These are phyloP conservation scores for Sisymbrium irio DNA, from an alignment of 345 rosid genomes.

Conservation along the genomic window DNA sequence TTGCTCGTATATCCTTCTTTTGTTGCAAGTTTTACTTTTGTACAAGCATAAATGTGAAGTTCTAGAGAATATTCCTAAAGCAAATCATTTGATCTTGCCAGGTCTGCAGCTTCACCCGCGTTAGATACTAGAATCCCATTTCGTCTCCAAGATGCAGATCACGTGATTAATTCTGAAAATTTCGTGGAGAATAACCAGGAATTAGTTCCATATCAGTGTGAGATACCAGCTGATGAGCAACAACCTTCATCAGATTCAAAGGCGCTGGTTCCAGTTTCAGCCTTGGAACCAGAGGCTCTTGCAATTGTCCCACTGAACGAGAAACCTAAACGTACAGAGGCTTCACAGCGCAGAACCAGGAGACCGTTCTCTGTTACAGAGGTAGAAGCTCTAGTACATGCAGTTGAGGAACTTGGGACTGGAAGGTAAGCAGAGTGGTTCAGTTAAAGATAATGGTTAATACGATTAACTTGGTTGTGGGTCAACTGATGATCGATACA, in stretches of 20 bases:
- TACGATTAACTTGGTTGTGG: not conserved
- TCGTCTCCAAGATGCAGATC: constrained; percentile 25
- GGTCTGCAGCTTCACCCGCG: constrained; percentile 42
- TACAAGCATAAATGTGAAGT: constrained; percentile 11
- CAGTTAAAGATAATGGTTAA: not conserved
- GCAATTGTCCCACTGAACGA: constrained; percentile 60
- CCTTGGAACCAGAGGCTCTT: constrained; percentile 45
- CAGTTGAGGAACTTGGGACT: constrained; percentile 91
- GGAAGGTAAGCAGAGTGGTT: constrained; percentile 61
- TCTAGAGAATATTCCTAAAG: constrained; percentile 19
- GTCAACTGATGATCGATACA: constrained; percentile 7
- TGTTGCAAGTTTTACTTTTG: not conserved
- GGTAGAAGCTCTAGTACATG: constrained; percentile 89
- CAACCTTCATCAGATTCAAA: constrained; percentile 42
- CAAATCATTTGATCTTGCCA: constrained; percentile 34
- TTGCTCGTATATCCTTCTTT: not conserved
- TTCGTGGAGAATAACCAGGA: constrained; percentile 45
- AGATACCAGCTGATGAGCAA: constrained; percentile 39
- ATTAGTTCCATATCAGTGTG: constrained; percentile 41
- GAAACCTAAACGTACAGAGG: constrained; percentile 66
- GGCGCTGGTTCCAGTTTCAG: constrained; percentile 63
- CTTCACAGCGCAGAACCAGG: constrained; percentile 88
- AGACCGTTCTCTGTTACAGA: constrained; percentile 96
- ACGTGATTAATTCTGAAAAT: constrained; percentile 31
- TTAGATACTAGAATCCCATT: constrained; percentile 39